Base-by-base conservation (phyloP, 495 filamentous ascomycete species). In the Jackrogersella multiformis region DNA sequence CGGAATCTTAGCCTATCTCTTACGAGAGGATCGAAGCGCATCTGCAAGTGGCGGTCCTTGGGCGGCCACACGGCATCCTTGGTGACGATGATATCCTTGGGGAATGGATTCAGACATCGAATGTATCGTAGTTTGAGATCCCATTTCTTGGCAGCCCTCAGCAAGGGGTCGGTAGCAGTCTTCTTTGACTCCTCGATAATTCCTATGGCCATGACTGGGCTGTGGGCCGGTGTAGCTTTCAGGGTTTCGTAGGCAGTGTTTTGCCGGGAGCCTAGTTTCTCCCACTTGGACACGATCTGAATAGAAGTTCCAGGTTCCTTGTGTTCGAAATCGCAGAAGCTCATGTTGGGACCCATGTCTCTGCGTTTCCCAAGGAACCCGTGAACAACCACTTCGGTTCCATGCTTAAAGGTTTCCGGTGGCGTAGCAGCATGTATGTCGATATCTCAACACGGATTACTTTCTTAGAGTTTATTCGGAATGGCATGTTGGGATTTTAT, bases 11-110 rank as follows among this genome's bases (percentile, higher is more conserved):
- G 78, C 13, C 93, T 87, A 5, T 88, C 74, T 5, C 85, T 84
- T 0, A 97, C 77, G 10, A 82, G 70, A 10, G 76, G 70, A 63
- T 91, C 85, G 15, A 89, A 91, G 10, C 94, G 89, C 5, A 98
- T 80, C 70, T 98, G 94, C 7, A 99, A 81, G 76, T 97, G 91
- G 24, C 95, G 88, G 26, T 90, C 82, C 55, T 91, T 83, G 0
- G 88, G 85, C 2, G 90, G 84, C 71, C 93, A 96, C 0, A 87
- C 82, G 18, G 88, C 90, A 52, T 89, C 86, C 12, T 84, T 78
- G 0, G 88, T 90, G 68, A 92, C 83, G 52, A 94, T 86, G 34
- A 96, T 87, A 55, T 95, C 86, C 45, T 85, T 84, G 1, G 92
- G 86, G 48, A 97, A 92, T 1, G 85, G 79, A 63, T 97, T 97